Evolutionary conservation across 2,329 filamentous ascomycete species (phyloP).

Genomic region (Immersiporthe knoxdaviesiana): DNA sequence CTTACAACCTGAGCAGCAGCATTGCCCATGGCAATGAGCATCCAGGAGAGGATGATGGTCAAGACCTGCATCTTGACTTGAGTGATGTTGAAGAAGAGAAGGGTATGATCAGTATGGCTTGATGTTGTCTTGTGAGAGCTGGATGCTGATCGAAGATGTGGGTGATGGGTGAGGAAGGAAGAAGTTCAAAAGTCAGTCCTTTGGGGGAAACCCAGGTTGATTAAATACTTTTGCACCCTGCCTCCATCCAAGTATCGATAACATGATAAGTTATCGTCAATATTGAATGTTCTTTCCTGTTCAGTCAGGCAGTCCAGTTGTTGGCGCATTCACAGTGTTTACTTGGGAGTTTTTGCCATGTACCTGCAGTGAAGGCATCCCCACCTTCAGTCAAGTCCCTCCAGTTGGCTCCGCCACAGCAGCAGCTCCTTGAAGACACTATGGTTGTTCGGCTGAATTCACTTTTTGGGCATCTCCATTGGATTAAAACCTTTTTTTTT

Average conservation of each 20-base stretch:
- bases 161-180: not conserved
- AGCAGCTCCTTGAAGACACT: too few relatives aligned
- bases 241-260: not conserved
- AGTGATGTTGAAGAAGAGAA: not conserved
- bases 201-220: not conserved
- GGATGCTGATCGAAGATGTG: not conserved
- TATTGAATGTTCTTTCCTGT: not conserved
- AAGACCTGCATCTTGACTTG: conserved; percentile 7
- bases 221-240: not conserved
- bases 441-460: not conserved
- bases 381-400: not conserved
- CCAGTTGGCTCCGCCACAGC: not conserved
- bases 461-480: not conserved
- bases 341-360: not conserved
- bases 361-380: not conserved
- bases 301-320: not conserved
- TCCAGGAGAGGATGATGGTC: not conserved
- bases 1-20: conserved; percentile 7
- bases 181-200: not conserved
- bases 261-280: not conserved
- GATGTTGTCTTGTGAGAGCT: not conserved
- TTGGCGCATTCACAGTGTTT: not conserved
- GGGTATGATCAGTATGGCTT: not conserved
- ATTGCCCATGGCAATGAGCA: not conserved
- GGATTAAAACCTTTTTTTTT: too few relatives aligned